Evolutionary conservation across 2,329 filamentous ascomycete genomes (phyloP).

Genomic region (Aspergillus tamarii): DNA sequence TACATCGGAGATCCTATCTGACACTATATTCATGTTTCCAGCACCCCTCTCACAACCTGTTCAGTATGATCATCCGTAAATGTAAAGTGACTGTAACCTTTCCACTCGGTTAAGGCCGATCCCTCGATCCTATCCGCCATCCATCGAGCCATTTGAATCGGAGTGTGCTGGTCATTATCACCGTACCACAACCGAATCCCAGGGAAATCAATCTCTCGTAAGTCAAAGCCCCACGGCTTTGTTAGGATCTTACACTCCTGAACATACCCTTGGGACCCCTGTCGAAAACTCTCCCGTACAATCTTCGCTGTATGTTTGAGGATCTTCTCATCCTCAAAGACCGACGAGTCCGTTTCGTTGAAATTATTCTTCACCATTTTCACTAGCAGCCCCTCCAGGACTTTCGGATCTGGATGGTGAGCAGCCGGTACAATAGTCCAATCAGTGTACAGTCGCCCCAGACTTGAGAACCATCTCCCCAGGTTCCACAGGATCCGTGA

Average conservation of each 20-base stretch:
- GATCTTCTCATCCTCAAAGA: background rate
- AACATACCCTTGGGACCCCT: background rate
- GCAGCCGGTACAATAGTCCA: background rate
- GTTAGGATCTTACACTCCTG: background rate
- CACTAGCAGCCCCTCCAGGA: background rate
- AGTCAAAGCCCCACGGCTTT: background rate
- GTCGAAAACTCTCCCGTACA: background rate
- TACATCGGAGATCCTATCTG: background rate
- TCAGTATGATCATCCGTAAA: background rate
- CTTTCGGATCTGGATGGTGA: background rate
- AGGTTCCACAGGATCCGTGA: background rate
- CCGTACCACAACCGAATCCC: background rate
- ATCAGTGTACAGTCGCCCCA: background rate
- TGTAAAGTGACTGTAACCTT: background rate
- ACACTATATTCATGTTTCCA: background rate
- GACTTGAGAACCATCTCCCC: background rate
- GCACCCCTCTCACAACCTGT: background rate
- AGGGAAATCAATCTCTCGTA: background rate
- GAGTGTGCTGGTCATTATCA: background rate
- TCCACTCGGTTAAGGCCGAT: background rate
- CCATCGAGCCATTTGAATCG: background rate
- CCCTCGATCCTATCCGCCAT: slow-evolving; percentile 1
- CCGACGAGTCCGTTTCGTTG: background rate
- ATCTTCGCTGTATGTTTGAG: background rate
- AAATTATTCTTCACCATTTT: background rate